These are phyloP conservation scores for Penicillium brevicompactum DNA, from an alignment of 2,329 filamentous ascomycete species.

Conservation along the genomic window DNA sequence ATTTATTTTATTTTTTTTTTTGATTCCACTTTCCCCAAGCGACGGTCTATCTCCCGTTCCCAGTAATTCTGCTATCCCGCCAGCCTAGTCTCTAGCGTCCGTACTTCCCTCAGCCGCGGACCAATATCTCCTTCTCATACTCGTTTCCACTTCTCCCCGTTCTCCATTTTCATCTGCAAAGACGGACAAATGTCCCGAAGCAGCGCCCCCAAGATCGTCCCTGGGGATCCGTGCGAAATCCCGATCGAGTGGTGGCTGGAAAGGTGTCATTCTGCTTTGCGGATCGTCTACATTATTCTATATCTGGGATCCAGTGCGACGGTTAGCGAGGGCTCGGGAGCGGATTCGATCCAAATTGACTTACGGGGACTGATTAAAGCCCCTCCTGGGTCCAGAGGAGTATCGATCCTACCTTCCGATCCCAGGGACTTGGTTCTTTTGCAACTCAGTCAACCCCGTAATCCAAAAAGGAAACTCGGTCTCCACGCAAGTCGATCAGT, in stretches of 20 bases:
- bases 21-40: background rate
- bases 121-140: slow-evolving; percentile 1
- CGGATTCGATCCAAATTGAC: background rate
- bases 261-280: slow-evolving; percentile 17
- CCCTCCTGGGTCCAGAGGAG: background rate
- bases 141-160: background rate
- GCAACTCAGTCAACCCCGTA: background rate
- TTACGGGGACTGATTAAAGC: background rate
- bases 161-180: slow-evolving; percentile 15
- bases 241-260: slow-evolving; percentile 23
- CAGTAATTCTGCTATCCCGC: background rate
- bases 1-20: background rate
- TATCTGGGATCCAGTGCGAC: background rate
- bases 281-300: background rate
- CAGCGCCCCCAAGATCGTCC: slow-evolving; percentile 19
- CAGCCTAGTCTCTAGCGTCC: slow-evolving; percentile 7
- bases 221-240: slow-evolving; percentile 15
- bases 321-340: background rate
- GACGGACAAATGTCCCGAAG: slow-evolving; percentile 28
- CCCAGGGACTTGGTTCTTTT: slow-evolving; percentile 2
- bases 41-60: background rate
- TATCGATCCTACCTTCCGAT: background rate
- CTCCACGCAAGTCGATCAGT: slow-evolving; percentile 20
- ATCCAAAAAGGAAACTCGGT: slow-evolving; percentile 12
- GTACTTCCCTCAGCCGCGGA: background rate